Conservation (phyloP, 2,329 filamentous ascomycete genomes). For the Dothideomycetes sp. region DNA sequence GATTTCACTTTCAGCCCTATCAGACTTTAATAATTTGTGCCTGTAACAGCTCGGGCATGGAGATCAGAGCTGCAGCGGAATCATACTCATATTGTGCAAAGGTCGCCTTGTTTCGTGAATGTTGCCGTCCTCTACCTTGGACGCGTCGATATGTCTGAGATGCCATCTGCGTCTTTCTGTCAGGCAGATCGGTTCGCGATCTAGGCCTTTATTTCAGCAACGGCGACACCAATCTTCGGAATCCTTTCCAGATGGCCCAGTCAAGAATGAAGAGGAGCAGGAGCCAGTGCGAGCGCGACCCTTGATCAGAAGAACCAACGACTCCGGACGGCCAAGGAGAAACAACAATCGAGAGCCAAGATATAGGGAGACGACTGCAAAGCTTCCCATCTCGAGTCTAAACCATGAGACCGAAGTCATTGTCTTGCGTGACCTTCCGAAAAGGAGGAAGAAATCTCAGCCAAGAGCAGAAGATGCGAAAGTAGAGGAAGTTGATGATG, state of each 20-base stretch:
- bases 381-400: slow-evolving; percentile 8
- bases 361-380: slow-evolving; percentile 6
- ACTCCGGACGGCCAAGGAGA: background rate
- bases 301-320: background rate
- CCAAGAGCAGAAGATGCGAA: background rate
- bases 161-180: slow-evolving; percentile 9
- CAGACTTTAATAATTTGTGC: background rate
- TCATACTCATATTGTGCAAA: no score
- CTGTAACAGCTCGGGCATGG: background rate
- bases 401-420: slow-evolving; percentile 10
- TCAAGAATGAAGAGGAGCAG: background rate
- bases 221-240: slow-evolving; percentile 3
- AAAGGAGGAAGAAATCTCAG: background rate
- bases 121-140: slow-evolving; percentile 6
- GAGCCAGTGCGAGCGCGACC: background rate
- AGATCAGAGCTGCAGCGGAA: background rate
- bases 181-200: background rate
- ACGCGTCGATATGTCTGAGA: slow-evolving; percentile 11
- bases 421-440: slow-evolving; percentile 9
- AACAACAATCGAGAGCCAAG: slow-evolving; percentile 6
- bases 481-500: background rate
- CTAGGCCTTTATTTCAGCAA: background rate
- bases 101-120: slow-evolving; percentile 2
- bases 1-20: background rate
- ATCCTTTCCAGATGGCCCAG: no score